phyloP scores from a whole-genome alignment of 352 stramenopile genomes.

The Globisporangium canariense region DNA sequence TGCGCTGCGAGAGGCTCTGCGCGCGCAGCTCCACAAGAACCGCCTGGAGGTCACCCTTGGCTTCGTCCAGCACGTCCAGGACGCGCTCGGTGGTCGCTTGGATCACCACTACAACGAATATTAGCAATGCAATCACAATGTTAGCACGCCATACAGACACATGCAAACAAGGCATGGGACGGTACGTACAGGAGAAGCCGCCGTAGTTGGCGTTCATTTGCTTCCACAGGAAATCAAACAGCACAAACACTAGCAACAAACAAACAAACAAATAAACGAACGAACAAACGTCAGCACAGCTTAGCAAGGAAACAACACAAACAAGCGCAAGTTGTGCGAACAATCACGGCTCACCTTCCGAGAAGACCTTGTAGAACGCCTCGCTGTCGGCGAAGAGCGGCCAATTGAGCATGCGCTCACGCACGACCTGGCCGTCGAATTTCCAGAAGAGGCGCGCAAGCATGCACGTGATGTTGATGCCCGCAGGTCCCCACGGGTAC shows the following conservation, averaged over 20 bases:
- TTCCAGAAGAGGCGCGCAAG: constrained; percentile 79
- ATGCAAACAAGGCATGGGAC: background rate
- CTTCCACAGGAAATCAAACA: constrained; percentile 84
- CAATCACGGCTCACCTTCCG: constrained; percentile 27
- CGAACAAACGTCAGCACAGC: background rate
- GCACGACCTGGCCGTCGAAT: constrained; percentile 65
- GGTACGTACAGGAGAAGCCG: constrained; percentile 63
- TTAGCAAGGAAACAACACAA: background rate
- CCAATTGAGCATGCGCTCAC: constrained; percentile 65
- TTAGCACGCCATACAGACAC: background rate
- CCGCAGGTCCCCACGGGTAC: constrained; percentile 79
- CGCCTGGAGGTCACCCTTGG: constrained; percentile 56
- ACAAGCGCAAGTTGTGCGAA: background rate
- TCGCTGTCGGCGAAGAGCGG: constrained; percentile 64
- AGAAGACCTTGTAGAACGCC: constrained; percentile 78
- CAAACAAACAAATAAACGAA: constrained; percentile 4
- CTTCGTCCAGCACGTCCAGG: constrained; percentile 67
- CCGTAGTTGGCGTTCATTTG: constrained; percentile 86
- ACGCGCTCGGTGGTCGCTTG: constrained; percentile 69
- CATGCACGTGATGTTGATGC: constrained; percentile 87
- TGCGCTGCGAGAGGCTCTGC: constrained; percentile 39
- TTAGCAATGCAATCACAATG: background rate
- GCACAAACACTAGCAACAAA: constrained; percentile 53
- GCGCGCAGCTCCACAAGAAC: constrained; percentile 60
- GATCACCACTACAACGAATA: constrained; percentile 55